Evolutionary conservation across 805 yeast genomes (phyloP), one percentile per base, ranked within the genome.

Genomic region (Saturnispora sekii): DNA sequence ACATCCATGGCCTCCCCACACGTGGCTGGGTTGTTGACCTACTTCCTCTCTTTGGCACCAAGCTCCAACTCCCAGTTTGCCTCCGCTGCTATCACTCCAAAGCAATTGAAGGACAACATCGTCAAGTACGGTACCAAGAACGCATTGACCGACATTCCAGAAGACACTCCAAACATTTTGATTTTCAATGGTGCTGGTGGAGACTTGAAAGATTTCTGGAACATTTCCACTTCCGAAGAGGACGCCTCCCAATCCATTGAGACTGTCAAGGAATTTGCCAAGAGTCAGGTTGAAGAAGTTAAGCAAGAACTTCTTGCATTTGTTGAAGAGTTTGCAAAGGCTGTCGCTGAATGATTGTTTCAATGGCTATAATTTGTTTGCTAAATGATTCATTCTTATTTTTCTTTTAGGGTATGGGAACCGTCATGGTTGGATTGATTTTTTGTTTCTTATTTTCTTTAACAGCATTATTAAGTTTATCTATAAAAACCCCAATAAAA

Each of bases 1-100:
- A 90, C 97, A 10, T 90, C 97, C 12, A 90, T 90, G 98, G 96
- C 97, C 17, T 84, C 97, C 33, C 97, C 98, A 38, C 96, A 88
- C 60, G 89, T 89, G 54, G 81, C 88, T 48, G 98, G 98, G 55
- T 73, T 90, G 63, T 77, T 88, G 59, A 76, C 96, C 8, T 90
- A 90, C 73, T 90, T 77, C 68, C 70, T 89, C 61, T 82, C 95
- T 6, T 75, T 88, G 64, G 86, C 84, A 67, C 95, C 96, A 53
- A 82, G 75, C 38, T 63, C 78, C 11, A 76, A 72, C 40, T 80
- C 88, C 42, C 77, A 76, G 60, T 84, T 74, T 60, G 71, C 75
- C 51, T 71, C 79, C 18, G 74, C 73, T 39, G 59, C 69, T 34
- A 69, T 84, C 41, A 72, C 89, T 11, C 86, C 95, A 48, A 75